Evolutionary conservation across 768 basidiomycete species (phyloP).

Genomic region (Lactifluus subvellereus): DNA sequence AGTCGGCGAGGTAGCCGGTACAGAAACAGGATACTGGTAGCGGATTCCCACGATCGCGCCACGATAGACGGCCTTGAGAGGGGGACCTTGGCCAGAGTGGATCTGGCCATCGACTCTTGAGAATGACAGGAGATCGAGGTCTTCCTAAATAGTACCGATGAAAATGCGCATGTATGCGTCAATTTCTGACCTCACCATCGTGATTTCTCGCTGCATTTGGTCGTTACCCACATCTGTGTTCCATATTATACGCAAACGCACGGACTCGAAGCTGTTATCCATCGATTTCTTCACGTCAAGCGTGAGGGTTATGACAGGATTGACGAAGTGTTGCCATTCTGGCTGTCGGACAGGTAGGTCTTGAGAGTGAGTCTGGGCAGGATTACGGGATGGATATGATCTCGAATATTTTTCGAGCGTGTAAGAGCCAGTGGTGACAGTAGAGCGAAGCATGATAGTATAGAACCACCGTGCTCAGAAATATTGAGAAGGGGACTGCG

Average conservation of each 20-base stretch:
- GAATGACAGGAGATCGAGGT: conserved; percentile 67
- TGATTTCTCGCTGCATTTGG: conserved; percentile 47
- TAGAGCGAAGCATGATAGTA: conserved; percentile 41
- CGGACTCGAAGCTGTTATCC: conserved; percentile 49
- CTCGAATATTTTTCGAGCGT: conserved; percentile 60
- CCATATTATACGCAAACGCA: conserved; percentile 63
- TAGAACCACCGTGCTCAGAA: background rate
- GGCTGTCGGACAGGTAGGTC: conserved; percentile 28
- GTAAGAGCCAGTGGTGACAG: conserved; percentile 54
- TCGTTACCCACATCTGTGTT: conserved; percentile 39
- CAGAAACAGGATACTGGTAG: conserved; percentile 50
- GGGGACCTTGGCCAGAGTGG: conserved; percentile 46
- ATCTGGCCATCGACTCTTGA: conserved; percentile 36
- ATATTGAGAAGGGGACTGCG: too few species aligned
- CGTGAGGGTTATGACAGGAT: conserved; percentile 57
- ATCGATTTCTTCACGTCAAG: conserved; percentile 52
- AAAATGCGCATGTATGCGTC: conserved; percentile 9
- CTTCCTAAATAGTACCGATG: conserved; percentile 46
- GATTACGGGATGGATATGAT: conserved; percentile 41
- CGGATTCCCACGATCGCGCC: conserved; percentile 70
- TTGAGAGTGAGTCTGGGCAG: conserved; percentile 17
- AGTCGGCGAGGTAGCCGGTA: conserved; percentile 22
- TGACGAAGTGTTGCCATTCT: conserved; percentile 78
- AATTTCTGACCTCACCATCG: conserved; percentile 48
- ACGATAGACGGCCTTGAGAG: conserved; percentile 77